Conservation (phyloP, 108 stramenopile genomes). For the Aurantiochytrium sp. region DNA sequence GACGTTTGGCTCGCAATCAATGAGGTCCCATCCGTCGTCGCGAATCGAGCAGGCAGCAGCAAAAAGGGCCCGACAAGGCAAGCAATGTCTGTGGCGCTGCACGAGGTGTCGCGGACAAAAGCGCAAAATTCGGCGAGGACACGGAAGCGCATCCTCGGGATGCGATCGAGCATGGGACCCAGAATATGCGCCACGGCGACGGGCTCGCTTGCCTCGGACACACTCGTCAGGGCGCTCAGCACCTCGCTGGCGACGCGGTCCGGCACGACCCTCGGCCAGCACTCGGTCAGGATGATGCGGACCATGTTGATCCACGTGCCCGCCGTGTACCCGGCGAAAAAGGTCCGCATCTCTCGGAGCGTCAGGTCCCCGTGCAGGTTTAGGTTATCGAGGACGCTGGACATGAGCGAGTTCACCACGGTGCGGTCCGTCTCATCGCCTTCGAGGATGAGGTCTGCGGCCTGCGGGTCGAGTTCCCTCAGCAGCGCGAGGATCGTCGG, state of each 20-base stretch:
- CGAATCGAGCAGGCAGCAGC: not conserved
- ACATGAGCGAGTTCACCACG: not conserved
- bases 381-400: not conserved
- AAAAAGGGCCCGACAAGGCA: not conserved
- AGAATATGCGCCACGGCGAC: not conserved
- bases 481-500: not conserved
- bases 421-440: not conserved
- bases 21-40: not conserved
- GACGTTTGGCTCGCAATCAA: not conserved
- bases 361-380: not conserved
- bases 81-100: not conserved
- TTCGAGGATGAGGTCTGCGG: not conserved
- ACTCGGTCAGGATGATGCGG: not conserved
- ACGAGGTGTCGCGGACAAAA: not conserved
- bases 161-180: not conserved
- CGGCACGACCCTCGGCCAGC: not conserved
- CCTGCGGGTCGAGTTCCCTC: not conserved
- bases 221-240: not conserved
- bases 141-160: not conserved
- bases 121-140: slow-evolving; percentile 8
- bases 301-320: not conserved
- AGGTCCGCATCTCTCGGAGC: not conserved
- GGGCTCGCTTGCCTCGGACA: not conserved
- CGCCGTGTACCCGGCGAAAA: not conserved
- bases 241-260: not conserved